Conservation (phyloP, 148 eudicot species). For the Chenopodium album region DNA sequence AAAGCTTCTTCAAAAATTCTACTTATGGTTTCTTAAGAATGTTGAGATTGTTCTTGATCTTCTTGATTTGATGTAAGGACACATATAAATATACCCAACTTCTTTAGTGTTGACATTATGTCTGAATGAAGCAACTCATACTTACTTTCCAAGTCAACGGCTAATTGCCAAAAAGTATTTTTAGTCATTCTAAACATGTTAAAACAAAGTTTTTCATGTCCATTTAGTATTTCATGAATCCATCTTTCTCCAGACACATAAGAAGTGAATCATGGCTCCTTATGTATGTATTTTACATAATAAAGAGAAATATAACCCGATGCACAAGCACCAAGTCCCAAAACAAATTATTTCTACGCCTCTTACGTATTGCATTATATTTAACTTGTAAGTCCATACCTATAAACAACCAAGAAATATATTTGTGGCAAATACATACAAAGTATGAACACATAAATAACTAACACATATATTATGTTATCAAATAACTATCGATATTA, state of each 20-base stretch:
- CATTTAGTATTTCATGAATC: conserved; percentile 6
- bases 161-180: background rate
- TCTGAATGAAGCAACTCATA: background rate
- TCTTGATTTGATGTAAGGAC: background rate
- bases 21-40: too few relatives aligned
- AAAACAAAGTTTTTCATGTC: background rate
- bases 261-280: conserved; percentile 10
- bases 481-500: too few relatives aligned
- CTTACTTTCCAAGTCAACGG: background rate
- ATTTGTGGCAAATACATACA: too few relatives aligned
- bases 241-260: background rate
- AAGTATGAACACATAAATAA: too few relatives aligned
- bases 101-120: background rate
- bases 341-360: background rate
- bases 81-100: background rate
- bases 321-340: background rate
- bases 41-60: background rate
- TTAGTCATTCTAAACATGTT: background rate
- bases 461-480: too few relatives aligned
- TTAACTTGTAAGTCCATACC: background rate
- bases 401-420: too few relatives aligned
- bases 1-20: too few relatives aligned
- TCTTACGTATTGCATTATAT: background rate
- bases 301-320: background rate
- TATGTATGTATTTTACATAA: conserved; percentile 2